These are phyloP conservation scores for Talaromyces trachyspermus DNA, from an alignment of 495 filamentous ascomycete species.

Conservation along the genomic window DNA sequence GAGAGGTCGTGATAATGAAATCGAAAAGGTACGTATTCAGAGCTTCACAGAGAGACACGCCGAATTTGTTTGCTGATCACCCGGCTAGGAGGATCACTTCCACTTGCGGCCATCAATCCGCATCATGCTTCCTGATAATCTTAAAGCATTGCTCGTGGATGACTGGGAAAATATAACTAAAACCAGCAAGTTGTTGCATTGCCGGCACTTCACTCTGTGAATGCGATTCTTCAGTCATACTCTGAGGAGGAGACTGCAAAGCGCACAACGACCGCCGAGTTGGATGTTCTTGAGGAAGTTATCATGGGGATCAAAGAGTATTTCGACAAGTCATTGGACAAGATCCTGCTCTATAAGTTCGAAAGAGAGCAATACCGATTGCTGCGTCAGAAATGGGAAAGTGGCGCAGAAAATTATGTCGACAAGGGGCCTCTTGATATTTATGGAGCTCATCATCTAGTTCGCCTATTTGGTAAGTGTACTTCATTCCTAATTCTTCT, in stretches of 20 bases:
- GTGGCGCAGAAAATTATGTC: conserved; percentile 46
- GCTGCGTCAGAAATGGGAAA: conserved; percentile 55
- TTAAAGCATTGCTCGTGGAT: conserved; percentile 88
- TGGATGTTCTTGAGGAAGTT: conserved; percentile 83
- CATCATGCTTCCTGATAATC: conserved; percentile 68
- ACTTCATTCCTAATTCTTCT: conserved; percentile 4
- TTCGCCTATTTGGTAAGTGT: conserved; percentile 74
- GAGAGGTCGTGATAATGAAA: conserved; percentile 69
- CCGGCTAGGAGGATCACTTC: conserved; percentile 74
- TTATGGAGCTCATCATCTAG: conserved; percentile 91
- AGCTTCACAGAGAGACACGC: not conserved
- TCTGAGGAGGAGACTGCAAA: conserved; percentile 58
- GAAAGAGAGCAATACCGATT: conserved; percentile 80
- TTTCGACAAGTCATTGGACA: conserved; percentile 79
- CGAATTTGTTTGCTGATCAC: not conserved
- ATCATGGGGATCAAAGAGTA: conserved; percentile 79
- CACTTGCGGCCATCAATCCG: conserved; percentile 71
- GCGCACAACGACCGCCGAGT: conserved; percentile 55
- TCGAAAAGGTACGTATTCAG: conserved; percentile 65
- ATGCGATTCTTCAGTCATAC: conserved; percentile 73
- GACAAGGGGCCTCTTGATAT: conserved; percentile 63
- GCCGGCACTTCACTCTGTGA: conserved; percentile 66
- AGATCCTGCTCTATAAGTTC: conserved; percentile 84
- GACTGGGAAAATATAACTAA: conserved; percentile 99
- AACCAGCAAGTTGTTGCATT: conserved; percentile 78